Evolutionary conservation across 2,329 filamentous ascomycete genomes (phyloP).

Genomic region (Botrytis squamosa): DNA sequence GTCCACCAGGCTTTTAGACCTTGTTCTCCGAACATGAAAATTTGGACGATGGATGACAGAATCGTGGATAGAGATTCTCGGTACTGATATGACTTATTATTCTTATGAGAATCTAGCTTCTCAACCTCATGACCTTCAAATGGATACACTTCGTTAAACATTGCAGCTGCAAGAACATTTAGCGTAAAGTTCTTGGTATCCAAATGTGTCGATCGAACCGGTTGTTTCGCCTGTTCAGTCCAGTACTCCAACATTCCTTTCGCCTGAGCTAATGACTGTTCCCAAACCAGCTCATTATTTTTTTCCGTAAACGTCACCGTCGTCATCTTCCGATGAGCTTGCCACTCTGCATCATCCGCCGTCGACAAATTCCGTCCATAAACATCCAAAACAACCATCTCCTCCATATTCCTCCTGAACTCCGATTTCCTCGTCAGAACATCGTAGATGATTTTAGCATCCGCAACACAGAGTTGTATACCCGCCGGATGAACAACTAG

Average conservation of each 20-base stretch:
- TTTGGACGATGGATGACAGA: not conserved
- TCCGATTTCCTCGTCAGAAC: not conserved
- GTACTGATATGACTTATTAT: conserved; percentile 8
- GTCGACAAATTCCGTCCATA: conserved; percentile 1
- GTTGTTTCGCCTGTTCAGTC: not conserved
- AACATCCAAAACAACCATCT: conserved; percentile 13
- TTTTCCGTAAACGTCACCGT: conserved; percentile 7
- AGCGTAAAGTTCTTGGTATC: conserved; percentile 5
- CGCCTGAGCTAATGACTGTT: not conserved
- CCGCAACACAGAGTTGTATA: not conserved
- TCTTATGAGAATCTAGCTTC: not conserved
- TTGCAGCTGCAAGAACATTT: conserved; percentile 7
- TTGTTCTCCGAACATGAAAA: conserved; percentile 7
- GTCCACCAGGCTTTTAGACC: conserved; percentile 6
- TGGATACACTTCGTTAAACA: conserved; percentile 18
- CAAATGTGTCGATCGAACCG: not conserved
- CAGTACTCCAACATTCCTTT: conserved; percentile 8
- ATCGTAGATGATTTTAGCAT: not conserved
- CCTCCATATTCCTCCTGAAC: conserved; percentile 8
- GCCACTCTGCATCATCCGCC: not conserved
- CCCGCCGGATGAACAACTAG: not conserved
- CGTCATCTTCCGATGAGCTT: conserved; percentile 11
- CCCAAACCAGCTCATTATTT: conserved; percentile 11
- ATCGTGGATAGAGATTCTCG: conserved; percentile 9
- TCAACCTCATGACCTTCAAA: not conserved